These are phyloP conservation scores for Croton setiger DNA, from an alignment of 441 rosid genomes.

Conservation along the genomic window DNA sequence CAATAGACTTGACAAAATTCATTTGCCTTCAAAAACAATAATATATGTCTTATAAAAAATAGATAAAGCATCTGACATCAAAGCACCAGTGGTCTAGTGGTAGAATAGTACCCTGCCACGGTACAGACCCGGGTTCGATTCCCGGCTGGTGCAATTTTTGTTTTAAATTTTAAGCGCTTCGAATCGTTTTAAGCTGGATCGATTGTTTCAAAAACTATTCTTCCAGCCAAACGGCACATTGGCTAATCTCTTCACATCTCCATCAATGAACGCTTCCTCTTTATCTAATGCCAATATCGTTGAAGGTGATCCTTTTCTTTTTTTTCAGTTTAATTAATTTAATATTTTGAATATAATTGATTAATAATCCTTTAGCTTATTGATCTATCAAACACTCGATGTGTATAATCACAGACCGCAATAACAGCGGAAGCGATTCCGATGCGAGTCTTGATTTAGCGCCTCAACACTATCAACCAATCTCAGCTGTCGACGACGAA, in stretches of 20 bases:
- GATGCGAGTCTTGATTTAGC: slow-evolving; percentile 53
- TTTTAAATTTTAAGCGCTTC: no score
- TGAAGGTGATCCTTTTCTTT: slow-evolving; percentile 33
- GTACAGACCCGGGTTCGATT: slow-evolving; percentile 79
- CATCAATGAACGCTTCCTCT: slow-evolving; percentile 34
- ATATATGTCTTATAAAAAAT: no score
- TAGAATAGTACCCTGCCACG: slow-evolving; percentile 80
- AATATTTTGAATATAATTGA: background rate
- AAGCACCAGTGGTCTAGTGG: slow-evolving; percentile 92
- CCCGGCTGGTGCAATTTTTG: slow-evolving; percentile 44
- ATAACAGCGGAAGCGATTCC: slow-evolving; percentile 54
- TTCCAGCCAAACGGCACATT: no score
- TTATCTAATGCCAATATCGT: slow-evolving; percentile 19
- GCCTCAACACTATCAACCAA: slow-evolving; percentile 72
- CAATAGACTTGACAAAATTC: no score
- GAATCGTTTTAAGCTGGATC: background rate
- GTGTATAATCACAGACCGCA: slow-evolving; percentile 40
- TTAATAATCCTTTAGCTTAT: background rate
- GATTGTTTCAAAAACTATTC: background rate
- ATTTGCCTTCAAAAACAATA: no score
- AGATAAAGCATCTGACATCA: no score
- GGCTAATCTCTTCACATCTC: background rate
- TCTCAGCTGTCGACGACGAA: slow-evolving; percentile 44
- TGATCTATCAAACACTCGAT: background rate
- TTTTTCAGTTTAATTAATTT: background rate